Evolutionary conservation across 2,329 filamentous ascomycete genomes (phyloP).

Genomic region (Fusarium ramigenum): DNA sequence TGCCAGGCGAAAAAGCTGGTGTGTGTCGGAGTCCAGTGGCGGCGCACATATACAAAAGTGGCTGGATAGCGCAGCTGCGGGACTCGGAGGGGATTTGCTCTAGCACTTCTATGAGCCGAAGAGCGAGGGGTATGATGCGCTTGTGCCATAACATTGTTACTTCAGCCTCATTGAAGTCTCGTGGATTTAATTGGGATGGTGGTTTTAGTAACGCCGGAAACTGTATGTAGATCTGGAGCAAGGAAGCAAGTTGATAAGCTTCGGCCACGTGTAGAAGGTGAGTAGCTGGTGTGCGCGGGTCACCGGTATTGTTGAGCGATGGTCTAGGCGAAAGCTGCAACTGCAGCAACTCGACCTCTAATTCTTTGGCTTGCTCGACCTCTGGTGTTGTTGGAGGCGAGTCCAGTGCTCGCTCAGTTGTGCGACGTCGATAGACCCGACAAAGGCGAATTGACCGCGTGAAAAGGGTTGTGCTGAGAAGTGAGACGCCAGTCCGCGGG

Average conservation of each 20-base stretch:
- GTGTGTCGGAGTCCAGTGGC: not conserved
- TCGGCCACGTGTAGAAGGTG: not conserved
- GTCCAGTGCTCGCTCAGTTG: fast-evolving
- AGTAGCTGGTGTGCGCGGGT: not conserved
- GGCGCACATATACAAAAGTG: not conserved
- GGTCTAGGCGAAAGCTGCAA: not conserved
- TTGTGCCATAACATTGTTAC: not conserved
- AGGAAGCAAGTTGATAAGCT: not conserved
- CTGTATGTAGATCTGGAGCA: not conserved
- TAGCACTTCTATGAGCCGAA: not conserved
- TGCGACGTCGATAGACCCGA: fast-evolving
- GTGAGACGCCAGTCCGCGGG: not conserved
- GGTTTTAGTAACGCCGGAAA: no score
- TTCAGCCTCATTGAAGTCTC: not conserved
- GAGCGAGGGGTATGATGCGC: not conserved
- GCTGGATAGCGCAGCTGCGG: not conserved
- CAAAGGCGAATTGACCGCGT: not conserved
- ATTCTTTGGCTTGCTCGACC: not conserved
- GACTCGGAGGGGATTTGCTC: not conserved
- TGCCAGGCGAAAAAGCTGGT: fast-evolving
- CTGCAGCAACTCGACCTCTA: not conserved
- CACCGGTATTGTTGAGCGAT: fast-evolving
- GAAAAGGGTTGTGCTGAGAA: not conserved
- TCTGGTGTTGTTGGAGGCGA: fast-evolving
- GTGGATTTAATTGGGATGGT: no score